Evolutionary conservation across 768 basidiomycete genomes (phyloP).

Genomic region (Gelatoporia subvermispora): DNA sequence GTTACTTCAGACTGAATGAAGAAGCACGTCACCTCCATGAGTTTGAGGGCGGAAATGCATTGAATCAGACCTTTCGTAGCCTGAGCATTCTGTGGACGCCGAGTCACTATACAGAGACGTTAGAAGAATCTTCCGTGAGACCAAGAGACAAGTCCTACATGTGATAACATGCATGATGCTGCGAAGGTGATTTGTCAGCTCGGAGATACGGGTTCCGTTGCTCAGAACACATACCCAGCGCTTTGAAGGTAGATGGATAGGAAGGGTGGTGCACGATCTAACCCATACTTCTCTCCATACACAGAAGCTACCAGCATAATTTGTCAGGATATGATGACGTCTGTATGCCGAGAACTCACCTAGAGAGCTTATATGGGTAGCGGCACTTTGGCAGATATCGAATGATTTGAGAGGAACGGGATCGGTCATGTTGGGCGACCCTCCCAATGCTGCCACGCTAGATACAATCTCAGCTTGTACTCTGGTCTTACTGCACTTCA

Average conservation of each 20-base stretch:
- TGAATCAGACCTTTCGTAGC: constrained; percentile 63
- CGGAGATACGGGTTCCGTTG: neutral
- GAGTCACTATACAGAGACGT: constrained; percentile 44
- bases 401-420: constrained; percentile 60
- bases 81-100: constrained; percentile 68
- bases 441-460: neutral
- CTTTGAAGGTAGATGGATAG: constrained; percentile 65
- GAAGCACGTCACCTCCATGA: constrained; percentile 52
- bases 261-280: constrained; percentile 60
- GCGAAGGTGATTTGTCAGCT: neutral
- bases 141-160: constrained; percentile 35
- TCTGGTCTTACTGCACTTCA: neutral
- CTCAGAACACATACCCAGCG: constrained; percentile 51
- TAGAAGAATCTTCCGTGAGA: constrained; percentile 13
- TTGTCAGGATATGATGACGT: neutral
- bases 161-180: constrained; percentile 82
- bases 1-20: neutral
- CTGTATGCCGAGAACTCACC: constrained; percentile 32
- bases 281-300: constrained; percentile 56
- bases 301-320: constrained; percentile 40
- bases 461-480: neutral
- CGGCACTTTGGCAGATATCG: constrained; percentile 71
- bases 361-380: constrained; percentile 62
- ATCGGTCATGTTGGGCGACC: constrained; percentile 17
- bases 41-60: constrained; percentile 56